Base-by-base conservation (phyloP, 805 yeast species). In the Wickerhamiella allomyrinae region DNA sequence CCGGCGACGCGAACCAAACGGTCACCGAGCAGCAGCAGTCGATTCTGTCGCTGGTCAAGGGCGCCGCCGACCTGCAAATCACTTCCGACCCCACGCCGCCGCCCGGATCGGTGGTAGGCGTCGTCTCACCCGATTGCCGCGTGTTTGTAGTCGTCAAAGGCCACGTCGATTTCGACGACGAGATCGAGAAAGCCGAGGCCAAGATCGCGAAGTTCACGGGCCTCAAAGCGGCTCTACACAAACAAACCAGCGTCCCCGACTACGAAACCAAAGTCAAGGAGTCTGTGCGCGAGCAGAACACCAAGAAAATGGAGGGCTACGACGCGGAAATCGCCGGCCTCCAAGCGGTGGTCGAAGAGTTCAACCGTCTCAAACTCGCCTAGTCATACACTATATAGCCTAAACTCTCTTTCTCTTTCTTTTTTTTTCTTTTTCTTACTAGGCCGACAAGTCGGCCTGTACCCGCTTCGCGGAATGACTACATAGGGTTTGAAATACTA, bases 91-190 rank as follows among this genome's bases (percentile, higher is more conserved):
- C 63, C 20, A 72, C 74, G 20, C 74, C 86, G 47, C 96, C 96
- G 52, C 74, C 76, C 46, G 98, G 98, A 37, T 83, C 94, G 62
- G 95, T 89, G 34, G 72, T 86, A 50, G 77, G 76, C 52, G 74
- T 93, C 43, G 84, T 89, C 45, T 74, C 76, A 45, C 79, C 94
- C 39, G 80, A 74, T 42, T 77, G 84, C 59, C 79, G 76, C 46
- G 97, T 87, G 17, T 95, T 85, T 56, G 74, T 89, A 23, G 70
- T 91, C 59, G 95, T 89, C 44, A 87, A 85, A 70, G 98, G 97
- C 42, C 87, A 81, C 59, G 77, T 91, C 52, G 96, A 89, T 61
- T 73, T 87, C 52, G 96, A 86, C 55, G 80, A 80, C 43, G 97
- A 91, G 67, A 82, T 91, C 55, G 58, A 68, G 52, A 91, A 89